phyloP scores from a whole-genome alignment of 2,329 filamentous ascomycete genomes.

The Aureobasidium subglaciale region DNA sequence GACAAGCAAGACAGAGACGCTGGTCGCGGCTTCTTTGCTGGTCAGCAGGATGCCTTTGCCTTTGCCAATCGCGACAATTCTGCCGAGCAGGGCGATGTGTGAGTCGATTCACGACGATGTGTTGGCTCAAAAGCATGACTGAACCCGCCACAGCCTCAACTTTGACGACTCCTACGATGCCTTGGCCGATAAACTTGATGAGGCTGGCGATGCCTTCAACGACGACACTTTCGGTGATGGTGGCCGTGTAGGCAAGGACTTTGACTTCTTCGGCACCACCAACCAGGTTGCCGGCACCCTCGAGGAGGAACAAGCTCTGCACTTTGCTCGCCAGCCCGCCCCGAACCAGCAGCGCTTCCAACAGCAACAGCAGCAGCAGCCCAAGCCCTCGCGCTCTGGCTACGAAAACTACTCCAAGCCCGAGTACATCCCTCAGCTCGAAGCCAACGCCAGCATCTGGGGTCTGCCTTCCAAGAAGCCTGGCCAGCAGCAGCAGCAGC shows the following conservation, averaged over 20 bases:
- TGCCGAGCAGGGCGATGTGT: conserved; percentile 55
- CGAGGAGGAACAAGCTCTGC: conserved; percentile 84
- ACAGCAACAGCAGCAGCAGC: conserved; percentile 35
- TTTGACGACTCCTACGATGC: conserved; percentile 98
- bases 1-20: conserved; percentile 41
- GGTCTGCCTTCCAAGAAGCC: conserved; percentile 57
- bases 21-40: conserved; percentile 64
- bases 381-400: conserved; percentile 65
- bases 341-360: conserved; percentile 33
- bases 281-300: conserved; percentile 80
- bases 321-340: conserved; percentile 64
- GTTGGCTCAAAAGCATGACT: conserved; percentile 25
- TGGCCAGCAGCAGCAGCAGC: conserved; percentile 27
- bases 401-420: conserved; percentile 88
- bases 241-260: conserved; percentile 72
- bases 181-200: conserved; percentile 80
- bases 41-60: conserved; percentile 75
- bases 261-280: conserved; percentile 93
- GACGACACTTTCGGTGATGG: conserved; percentile 76
- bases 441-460: conserved; percentile 92
- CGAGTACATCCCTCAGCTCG: conserved; percentile 78
- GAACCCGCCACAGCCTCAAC: conserved; percentile 53
- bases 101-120: conserved; percentile 26
- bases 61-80: conserved; percentile 57
- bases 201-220: conserved; percentile 90